Conservation (phyloP, 2,329 filamentous ascomycete species). For the Curvularia eragrostidis region DNA sequence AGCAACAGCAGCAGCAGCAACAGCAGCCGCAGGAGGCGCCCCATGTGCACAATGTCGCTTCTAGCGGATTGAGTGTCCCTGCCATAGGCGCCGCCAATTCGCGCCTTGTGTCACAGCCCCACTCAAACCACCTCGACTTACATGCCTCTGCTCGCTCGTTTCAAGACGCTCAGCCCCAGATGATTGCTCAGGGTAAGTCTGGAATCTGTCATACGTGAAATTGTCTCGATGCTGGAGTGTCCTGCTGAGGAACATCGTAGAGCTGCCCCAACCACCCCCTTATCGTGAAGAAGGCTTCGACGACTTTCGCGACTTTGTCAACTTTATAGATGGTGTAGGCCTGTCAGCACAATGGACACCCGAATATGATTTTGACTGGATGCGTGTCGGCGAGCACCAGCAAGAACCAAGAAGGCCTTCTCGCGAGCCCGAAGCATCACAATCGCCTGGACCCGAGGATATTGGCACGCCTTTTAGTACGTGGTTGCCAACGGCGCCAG, state of each 20-base stretch:
- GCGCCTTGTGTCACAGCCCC: constrained; percentile 12
- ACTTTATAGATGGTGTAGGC: constrained; percentile 44
- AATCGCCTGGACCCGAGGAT: constrained; percentile 34
- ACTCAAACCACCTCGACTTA: constrained; percentile 20
- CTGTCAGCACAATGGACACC: constrained; percentile 42
- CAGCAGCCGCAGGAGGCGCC: not conserved
- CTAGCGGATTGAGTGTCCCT: constrained; percentile 3
- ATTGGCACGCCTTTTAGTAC: constrained; percentile 42
- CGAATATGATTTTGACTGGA: constrained; percentile 41
- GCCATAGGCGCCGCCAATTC: constrained; percentile 3
- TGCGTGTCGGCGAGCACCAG: constrained; percentile 28
- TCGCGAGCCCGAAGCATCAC: constrained; percentile 22
- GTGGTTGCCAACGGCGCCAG: constrained; percentile 40
- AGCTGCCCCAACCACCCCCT: constrained; percentile 12
- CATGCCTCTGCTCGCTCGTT: constrained; percentile 18
- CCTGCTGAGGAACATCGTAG: constrained; percentile 8
- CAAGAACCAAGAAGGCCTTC: constrained; percentile 29
- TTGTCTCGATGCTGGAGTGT: not conserved
- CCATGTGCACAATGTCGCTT: constrained; percentile 4
- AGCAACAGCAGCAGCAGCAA: too few species aligned
- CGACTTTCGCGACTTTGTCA: constrained; percentile 43
- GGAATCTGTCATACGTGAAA: not conserved
- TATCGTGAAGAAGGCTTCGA: constrained; percentile 38
- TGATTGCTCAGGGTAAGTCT: constrained; percentile 25
- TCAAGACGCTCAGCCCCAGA: constrained; percentile 22